Evolutionary conservation across 208 protist species (phyloP).

Genomic region (Tetramitus jugosus): DNA sequence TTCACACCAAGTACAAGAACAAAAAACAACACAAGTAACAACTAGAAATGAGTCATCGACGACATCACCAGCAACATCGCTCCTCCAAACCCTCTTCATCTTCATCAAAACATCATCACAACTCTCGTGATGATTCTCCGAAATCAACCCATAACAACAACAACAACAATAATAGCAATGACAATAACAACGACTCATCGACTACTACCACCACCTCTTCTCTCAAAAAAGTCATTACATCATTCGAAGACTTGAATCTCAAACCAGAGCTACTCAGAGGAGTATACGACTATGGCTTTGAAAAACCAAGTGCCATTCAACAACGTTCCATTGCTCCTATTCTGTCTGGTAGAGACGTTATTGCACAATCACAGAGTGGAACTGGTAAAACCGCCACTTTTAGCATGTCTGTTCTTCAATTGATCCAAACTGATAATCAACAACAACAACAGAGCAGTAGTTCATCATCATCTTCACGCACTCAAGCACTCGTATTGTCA

Average conservation of each 20-base stretch:
- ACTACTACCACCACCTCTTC: too few species aligned
- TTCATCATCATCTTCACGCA: too few species aligned
- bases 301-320: slow-evolving; percentile 96
- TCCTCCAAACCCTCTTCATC: too few species aligned
- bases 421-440: slow-evolving; percentile 37
- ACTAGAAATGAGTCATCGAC: too few species aligned
- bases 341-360: slow-evolving; percentile 75
- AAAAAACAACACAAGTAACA: too few species aligned
- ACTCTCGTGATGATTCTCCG: too few species aligned
- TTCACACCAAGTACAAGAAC: too few species aligned
- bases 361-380: slow-evolving; percentile 77
- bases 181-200: too few species aligned
- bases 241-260: slow-evolving; percentile 75
- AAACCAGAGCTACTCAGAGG: slow-evolving; percentile 71
- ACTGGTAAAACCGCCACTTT: slow-evolving; percentile 93
- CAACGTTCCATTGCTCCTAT: slow-evolving; percentile 87
- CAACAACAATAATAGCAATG: too few species aligned
- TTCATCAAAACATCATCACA: too few species aligned
- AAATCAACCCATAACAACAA: too few species aligned
- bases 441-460: slow-evolving; percentile 50
- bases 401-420: slow-evolving; percentile 62
- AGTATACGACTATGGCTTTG: slow-evolving; percentile 95
- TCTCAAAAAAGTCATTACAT: neutral
- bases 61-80: too few species aligned
- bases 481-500: slow-evolving; percentile 90